Evolutionary conservation across 2,329 filamentous ascomycete species (phyloP).

Genomic region (Trichoderma breve): DNA sequence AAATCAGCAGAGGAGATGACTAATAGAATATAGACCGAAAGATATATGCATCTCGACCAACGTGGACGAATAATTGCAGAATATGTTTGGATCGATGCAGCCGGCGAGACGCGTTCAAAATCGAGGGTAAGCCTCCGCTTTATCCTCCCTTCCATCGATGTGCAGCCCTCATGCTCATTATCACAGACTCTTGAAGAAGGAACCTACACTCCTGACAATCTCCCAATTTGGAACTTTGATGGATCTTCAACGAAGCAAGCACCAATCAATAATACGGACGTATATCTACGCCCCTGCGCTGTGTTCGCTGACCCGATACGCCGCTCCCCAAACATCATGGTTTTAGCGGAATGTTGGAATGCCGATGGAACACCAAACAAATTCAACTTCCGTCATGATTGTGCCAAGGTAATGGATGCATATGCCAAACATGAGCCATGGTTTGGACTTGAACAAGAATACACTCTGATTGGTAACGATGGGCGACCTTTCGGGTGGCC

Average conservation of each 20-base stretch:
- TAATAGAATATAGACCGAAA: too few species aligned
- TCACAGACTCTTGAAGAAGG: too few species aligned
- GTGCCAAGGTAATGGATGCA: too few species aligned
- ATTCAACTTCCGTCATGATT: conserved; percentile 62
- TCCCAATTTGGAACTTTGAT: conserved; percentile 49
- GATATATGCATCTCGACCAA: too few species aligned
- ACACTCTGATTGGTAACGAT: conserved; percentile 72
- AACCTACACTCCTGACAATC: too few species aligned
- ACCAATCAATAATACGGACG: conserved; percentile 91
- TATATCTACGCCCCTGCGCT: conserved; percentile 89
- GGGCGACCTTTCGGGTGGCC: conserved; percentile 80
- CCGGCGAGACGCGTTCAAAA: too few species aligned
- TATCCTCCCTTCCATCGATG: too few species aligned
- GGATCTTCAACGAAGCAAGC: conserved; percentile 91
- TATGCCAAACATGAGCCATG: conserved; percentile 55
- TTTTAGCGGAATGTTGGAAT: conserved; percentile 93
- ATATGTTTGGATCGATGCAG: too few species aligned
- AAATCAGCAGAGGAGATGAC: too few species aligned
- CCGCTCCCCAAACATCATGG: conserved; percentile 83
- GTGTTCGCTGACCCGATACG: conserved; percentile 92
- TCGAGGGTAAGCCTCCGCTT: too few species aligned
- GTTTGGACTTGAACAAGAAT: conserved; percentile 98
- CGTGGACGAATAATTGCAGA: too few species aligned
- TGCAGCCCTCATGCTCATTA: too few species aligned
- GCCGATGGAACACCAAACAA: conserved; percentile 93